Conservation (phyloP, 176 grass and related monocot genomes). For the Olyra latifolia region DNA sequence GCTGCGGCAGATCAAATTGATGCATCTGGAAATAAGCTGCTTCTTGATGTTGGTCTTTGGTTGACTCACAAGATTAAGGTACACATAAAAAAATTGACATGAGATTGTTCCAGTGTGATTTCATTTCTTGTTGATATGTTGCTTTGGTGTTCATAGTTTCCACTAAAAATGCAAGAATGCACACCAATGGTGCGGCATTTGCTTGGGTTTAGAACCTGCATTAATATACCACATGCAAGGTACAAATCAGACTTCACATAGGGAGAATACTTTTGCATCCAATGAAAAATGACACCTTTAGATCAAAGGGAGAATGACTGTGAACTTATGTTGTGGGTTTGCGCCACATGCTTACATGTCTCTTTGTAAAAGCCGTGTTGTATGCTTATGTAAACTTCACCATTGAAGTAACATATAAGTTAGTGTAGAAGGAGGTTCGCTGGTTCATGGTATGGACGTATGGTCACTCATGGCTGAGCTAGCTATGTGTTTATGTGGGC, state of each 20-base stretch:
- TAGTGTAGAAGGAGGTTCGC: not conserved
- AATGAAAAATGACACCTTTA: not conserved
- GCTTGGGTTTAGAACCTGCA: not conserved
- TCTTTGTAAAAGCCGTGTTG: not conserved
- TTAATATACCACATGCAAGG: not conserved
- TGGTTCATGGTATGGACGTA: not conserved
- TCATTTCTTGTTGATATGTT: not conserved
- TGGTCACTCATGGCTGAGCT: not conserved
- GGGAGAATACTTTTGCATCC: not conserved
- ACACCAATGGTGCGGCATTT: constrained; percentile 4
- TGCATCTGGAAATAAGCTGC: constrained; percentile 94
- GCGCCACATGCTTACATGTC: not conserved
- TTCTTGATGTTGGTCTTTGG: constrained; percentile 97
- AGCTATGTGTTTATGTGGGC: not conserved
- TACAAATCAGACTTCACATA: not conserved
- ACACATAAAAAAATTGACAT: not conserved
- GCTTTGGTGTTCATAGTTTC: not conserved
- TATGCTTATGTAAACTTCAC: not conserved
- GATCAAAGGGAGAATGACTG: not conserved
- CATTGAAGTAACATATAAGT: constrained; percentile 8
- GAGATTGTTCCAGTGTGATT: not conserved
- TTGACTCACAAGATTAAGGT: constrained; percentile 98
- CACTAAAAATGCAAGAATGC: constrained; percentile 4
- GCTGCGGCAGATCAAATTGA: constrained; percentile 56
- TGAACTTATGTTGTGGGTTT: too few species aligned